Evolutionary conservation across 768 basidiomycete genomes (phyloP), one percentile per base, ranked within the genome.

Genomic region (Trametopsis cervina): DNA sequence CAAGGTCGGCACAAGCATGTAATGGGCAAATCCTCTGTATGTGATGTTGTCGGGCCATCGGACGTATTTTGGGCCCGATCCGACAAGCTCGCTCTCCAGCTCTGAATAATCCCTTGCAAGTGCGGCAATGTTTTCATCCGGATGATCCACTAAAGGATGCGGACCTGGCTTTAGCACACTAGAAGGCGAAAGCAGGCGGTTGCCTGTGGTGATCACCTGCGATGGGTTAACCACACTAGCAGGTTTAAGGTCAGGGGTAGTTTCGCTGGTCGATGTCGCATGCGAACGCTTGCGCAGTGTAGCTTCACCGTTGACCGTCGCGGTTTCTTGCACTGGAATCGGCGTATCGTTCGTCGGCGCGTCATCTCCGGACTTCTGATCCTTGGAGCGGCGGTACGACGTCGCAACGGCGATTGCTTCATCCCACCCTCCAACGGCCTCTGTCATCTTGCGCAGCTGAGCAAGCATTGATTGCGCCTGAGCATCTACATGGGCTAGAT

Each of bases 21-120:
- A 99, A 33, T 85, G 76, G 23, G 77, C 77, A 61, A 93, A 98
- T 64, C 91, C 85, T 58, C 73, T 77, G 60, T 80, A 76, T 0
- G 83, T 84, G 52, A 98, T 76, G 62, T 93, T 97, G 40, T 82
- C 72, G 0, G 94, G 94, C 80, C 89, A 99, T 15, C 73, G 75
- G 33, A 93, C 74, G 44, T 70, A 68, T 41, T 72, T 63, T 6
- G 81, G 77, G 3, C 94, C 92, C 23, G 73, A 69, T 47, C 84
- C 85, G 17, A 77, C 78, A 17, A 99, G 70, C 60, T 94, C 92
- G 5, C 71, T 74, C 54, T 85, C 75, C 37, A 92, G 70, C 48
- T 90, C 89, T 11, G 81, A 76, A 54, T 89, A 83, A 40, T 87
- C 83, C 41, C 73, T 74, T 11, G 93, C 94, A 29, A 89, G 71